Percentiles rank a stretch among this genome's conserved stretches.
Evolutionary conservation across 2,329 filamentous ascomycete species (phyloP).

Genomic region (Colletotrichum sp.): DNA sequence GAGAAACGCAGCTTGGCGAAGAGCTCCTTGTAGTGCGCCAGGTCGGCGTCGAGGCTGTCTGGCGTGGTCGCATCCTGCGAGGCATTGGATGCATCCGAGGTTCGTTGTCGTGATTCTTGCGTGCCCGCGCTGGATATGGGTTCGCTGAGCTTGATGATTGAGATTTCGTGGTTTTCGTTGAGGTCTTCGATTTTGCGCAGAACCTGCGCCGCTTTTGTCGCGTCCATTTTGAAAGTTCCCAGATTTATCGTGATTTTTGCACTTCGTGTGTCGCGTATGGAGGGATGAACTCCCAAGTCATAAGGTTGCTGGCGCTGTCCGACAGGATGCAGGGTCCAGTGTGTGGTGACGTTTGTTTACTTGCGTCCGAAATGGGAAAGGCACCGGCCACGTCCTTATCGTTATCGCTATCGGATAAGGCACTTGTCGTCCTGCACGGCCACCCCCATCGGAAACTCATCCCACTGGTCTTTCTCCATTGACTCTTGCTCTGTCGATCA

Average conservation of each 20-base stretch:
- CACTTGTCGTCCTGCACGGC: neutral
- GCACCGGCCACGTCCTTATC: neutral
- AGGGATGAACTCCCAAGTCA: neutral
- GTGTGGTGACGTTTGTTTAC: conserved; percentile 41
- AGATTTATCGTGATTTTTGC: neutral
- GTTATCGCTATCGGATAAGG: neutral
- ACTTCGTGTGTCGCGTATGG: neutral
- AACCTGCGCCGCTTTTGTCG: conserved; percentile 41
- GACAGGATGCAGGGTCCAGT: neutral
- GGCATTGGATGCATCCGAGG: conserved; percentile 74
- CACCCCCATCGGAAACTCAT: neutral
- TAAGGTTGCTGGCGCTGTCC: neutral
- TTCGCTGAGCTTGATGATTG: conserved; percentile 79
- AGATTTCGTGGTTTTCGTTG: conserved; percentile 65
- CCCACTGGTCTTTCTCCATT: neutral
- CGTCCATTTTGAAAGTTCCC: conserved; percentile 30
- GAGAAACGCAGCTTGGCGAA: conserved; percentile 97
- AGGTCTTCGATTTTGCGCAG: conserved; percentile 58
- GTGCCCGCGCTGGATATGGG: conserved; percentile 66
- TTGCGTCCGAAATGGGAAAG: conserved; percentile 34
- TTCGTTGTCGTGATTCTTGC: conserved; percentile 52
- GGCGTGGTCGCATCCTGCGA: conserved; percentile 73
- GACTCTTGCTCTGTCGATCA: conserved; percentile 3
- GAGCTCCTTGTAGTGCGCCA: conserved; percentile 90
- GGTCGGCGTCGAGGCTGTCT: conserved; percentile 79